Evolutionary conservation across 441 rosid genomes (phyloP).

Genomic region (Croton setiger): DNA sequence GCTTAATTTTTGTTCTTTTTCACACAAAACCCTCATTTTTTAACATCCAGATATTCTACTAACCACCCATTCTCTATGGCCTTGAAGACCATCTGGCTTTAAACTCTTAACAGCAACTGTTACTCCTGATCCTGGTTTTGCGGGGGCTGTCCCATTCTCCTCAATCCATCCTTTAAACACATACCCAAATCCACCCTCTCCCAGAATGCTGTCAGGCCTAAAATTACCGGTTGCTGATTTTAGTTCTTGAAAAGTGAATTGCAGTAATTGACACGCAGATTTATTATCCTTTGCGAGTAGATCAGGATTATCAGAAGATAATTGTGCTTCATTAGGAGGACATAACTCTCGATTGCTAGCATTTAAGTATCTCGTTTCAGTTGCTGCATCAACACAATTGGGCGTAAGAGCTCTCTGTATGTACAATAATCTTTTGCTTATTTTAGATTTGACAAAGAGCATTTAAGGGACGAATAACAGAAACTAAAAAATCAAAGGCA

Average conservation of each 20-base stretch:
- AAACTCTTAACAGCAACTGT: conserved; percentile 62
- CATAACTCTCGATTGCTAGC: conserved; percentile 65
- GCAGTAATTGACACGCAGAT: conserved; percentile 46
- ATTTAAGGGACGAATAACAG: neutral
- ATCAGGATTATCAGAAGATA: conserved; percentile 44
- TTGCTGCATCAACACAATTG: conserved; percentile 38
- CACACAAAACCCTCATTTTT: conserved; percentile 6
- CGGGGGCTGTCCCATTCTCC: conserved; percentile 56
- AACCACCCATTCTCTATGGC: conserved; percentile 61
- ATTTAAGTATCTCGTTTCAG: conserved; percentile 61
- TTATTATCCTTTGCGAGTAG: conserved; percentile 28
- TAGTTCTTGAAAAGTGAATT: conserved; percentile 43
- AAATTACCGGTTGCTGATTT: conserved; percentile 54
- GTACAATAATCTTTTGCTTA: neutral
- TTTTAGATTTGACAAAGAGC: conserved; percentile 2
- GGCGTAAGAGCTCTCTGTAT: conserved; percentile 8
- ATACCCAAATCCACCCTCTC: conserved; percentile 68
- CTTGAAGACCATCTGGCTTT: conserved; percentile 53
- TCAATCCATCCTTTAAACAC: conserved; percentile 77
- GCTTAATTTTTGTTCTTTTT: neutral
- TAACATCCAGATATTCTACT: conserved; percentile 25
- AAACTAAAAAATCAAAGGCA: neutral
- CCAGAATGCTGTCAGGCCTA: conserved; percentile 51
- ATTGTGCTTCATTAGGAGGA: conserved; percentile 49
- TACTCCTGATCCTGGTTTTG: conserved; percentile 53